Conservation (phyloP, 2,329 filamentous ascomycete genomes). For the Ophiosphaerella korrae region DNA sequence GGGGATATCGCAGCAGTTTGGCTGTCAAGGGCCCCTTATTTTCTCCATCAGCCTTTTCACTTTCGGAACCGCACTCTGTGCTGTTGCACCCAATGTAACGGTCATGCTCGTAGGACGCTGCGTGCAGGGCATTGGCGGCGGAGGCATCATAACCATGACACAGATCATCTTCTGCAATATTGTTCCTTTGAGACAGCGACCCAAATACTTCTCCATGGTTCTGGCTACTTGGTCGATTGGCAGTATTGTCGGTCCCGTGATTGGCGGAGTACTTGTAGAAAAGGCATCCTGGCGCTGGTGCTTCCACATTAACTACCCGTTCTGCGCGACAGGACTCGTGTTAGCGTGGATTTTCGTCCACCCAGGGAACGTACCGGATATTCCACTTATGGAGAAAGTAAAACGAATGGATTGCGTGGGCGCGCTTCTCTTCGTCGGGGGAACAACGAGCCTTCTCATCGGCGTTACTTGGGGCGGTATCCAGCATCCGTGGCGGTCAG, state of each 20-base stretch:
- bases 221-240: constrained; percentile 59
- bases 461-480: too few species aligned
- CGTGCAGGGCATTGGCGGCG: constrained; percentile 48
- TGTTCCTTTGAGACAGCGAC: constrained; percentile 48
- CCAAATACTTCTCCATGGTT: constrained; percentile 49
- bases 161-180: constrained; percentile 55
- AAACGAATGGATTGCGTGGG: too few species aligned
- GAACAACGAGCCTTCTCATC: too few species aligned
- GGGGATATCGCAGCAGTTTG: constrained; percentile 54
- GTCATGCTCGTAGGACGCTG: constrained; percentile 43
- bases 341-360: constrained; percentile 29
- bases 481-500: too few species aligned
- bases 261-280: constrained; percentile 59
- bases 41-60: constrained; percentile 53
- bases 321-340: constrained; percentile 46
- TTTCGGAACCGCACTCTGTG: constrained; percentile 53
- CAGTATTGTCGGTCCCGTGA: constrained; percentile 55
- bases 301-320: constrained; percentile 61
- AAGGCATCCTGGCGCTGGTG: constrained; percentile 65
- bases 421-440: too few species aligned
- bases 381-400: too few species aligned
- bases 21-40: constrained; percentile 51
- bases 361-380: too few species aligned
- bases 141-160: constrained; percentile 48
- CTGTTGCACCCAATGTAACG: constrained; percentile 41